phyloP scores from a whole-genome alignment of 208 protist genomes.

The Strigomonas galati region DNA sequence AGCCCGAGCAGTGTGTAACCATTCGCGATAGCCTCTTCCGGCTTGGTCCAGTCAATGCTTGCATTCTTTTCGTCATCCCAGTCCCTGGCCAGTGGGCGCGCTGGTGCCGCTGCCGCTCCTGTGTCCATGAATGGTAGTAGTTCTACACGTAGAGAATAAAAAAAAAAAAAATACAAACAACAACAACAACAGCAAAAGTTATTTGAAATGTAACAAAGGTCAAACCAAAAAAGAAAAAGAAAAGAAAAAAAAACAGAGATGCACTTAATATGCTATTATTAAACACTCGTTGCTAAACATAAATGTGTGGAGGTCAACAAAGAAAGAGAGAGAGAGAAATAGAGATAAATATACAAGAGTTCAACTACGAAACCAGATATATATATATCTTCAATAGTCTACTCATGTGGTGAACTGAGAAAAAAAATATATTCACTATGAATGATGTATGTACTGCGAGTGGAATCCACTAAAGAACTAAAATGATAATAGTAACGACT shows the following conservation, averaged over 20 bases:
- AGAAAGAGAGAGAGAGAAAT: constrained; percentile 1
- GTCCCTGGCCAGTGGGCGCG: constrained; percentile 23
- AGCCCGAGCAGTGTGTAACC: constrained; percentile 78
- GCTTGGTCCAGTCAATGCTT: constrained; percentile 68
- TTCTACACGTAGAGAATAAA: neutral
- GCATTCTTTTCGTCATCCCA: constrained; percentile 81
- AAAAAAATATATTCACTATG: too few species aligned
- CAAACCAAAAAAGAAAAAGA: constrained; percentile 28
- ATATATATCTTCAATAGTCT: constrained; percentile 4
- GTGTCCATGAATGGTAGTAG: too few species aligned
- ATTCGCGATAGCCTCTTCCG: constrained; percentile 60
- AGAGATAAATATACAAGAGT: neutral
- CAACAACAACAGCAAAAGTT: too few species aligned
- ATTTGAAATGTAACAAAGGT: too few species aligned
- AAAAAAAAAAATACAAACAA: neutral
- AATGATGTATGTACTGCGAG: too few species aligned
- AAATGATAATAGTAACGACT: too few species aligned
- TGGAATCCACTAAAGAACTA: too few species aligned
- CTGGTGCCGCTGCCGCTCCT: too few species aligned
- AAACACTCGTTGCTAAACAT: too few species aligned
- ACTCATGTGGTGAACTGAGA: neutral
- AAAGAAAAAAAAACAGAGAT: constrained; percentile 11
- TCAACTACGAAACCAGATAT: too few species aligned
- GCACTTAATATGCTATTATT: too few species aligned
- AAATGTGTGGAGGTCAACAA: too few species aligned